Base-by-base conservation (phyloP, 306 rosid genomes). In the Medicago lupulina region DNA sequence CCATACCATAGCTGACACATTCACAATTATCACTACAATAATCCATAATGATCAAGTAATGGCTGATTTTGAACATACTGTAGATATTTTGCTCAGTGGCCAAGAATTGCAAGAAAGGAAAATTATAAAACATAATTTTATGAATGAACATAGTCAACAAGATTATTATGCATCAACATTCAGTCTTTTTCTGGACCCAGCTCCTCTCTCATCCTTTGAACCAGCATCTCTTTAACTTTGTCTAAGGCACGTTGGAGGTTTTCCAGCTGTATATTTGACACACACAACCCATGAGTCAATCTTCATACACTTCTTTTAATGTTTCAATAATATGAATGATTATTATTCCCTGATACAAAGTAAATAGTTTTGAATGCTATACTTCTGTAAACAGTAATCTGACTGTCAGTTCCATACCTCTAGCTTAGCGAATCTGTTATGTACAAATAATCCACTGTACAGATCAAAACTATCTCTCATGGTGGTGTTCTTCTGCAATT, bases 401-500 rank as follows among this genome's bases (percentile, higher is more conserved):
- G 10, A 1, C 43, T 12, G 60, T 54, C 49, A 38, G 60, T 67
- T 81, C n/a, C 73, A n/a, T 84, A 87, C 96, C 92, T 87, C 92
- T 83, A 84, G 89, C 46, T 68, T 77, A 79, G 96, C 89, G 63
- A 86, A 87, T 73, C 85, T 81, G 77, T 87, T 90, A 18, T 61
- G 65, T 36, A 64, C 9, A 73, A 80, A 86, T 50, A 86, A 46
- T 74, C 96, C 96, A 47, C 80, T 83, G 28, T 76, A 87, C 75
- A 90, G 83, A 71, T 90, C 96, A 77, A 76, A 85, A 77, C 90
- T 86, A 41, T 70, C 60, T 41, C 77, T 51, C 81, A 58, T 14
- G 46, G 86, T 76, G 49, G 41, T 84, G 19, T 87, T 85, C 80
- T 86, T 90, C 92, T 90, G 96, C 89, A 59, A 79, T 54, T 23